Conservation (phyloP, 2,329 filamentous ascomycete species). For the Pezicula rhizophila region DNA sequence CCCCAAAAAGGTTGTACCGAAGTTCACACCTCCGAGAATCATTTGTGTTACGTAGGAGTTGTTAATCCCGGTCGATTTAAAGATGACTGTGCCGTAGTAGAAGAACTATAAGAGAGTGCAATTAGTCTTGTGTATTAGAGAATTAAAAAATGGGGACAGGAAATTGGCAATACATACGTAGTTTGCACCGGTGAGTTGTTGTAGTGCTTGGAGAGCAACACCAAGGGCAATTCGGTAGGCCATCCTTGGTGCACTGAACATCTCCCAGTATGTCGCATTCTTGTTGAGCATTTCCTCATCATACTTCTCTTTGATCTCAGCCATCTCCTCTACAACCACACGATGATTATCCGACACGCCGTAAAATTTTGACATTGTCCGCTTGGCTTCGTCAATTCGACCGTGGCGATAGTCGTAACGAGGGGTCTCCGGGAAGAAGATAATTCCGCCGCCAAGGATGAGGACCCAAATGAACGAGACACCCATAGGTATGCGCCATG, state of each 20-base stretch:
- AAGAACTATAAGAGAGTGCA: conserved; percentile 32
- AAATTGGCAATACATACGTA: conserved; percentile 24
- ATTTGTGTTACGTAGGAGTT: conserved; percentile 62
- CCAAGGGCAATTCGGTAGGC: conserved; percentile 59
- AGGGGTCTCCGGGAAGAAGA: conserved; percentile 50
- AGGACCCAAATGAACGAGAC: conserved; percentile 46
- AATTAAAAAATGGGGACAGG: too few species aligned
- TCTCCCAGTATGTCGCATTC: conserved; percentile 40
- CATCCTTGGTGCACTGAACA: conserved; percentile 52
- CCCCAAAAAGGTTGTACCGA: conserved; percentile 33
- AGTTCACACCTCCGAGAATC: conserved; percentile 61
- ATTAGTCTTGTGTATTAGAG: too few species aligned
- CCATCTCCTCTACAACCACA: conserved; percentile 30
- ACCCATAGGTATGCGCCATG: conserved; percentile 58
- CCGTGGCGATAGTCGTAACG: conserved; percentile 37
- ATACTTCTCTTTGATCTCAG: conserved; percentile 44
- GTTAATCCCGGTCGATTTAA: conserved; percentile 55
- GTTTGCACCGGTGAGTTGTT: conserved; percentile 60
- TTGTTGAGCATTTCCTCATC: conserved; percentile 68
- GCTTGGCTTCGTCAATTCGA: conserved; percentile 40
- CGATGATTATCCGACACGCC: conserved; percentile 26
- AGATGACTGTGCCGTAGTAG: conserved; percentile 60
- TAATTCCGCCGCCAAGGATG: conserved; percentile 45
- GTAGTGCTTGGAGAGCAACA: conserved; percentile 56
- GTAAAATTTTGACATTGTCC: conserved; percentile 44